Conservation (phyloP, 768 basidiomycete genomes). For the Phlebiopsis flavidoalba region DNA sequence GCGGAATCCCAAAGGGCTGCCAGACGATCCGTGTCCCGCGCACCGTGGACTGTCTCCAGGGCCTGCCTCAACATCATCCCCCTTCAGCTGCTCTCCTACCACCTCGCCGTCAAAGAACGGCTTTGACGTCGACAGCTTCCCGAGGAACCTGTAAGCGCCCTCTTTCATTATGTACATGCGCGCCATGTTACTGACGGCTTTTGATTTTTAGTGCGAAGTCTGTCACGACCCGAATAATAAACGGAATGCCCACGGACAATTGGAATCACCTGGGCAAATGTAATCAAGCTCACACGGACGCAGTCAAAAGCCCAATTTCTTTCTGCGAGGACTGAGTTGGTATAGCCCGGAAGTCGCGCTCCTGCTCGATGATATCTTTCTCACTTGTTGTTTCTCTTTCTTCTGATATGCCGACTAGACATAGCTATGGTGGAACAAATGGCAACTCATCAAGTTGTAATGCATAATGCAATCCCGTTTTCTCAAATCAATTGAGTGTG, state of each 20-base stretch:
- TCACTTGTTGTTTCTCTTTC: background rate
- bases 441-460: conserved; percentile 1
- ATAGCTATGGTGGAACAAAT: conserved; percentile 1
- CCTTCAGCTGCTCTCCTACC: conserved; percentile 92
- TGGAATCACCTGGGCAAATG: background rate
- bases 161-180: background rate
- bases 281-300: background rate
- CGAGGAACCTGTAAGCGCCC: conserved; percentile 81
- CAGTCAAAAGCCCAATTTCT: background rate
- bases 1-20: conserved; percentile 62
- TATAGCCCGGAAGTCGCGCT: background rate
- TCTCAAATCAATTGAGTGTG: no score
- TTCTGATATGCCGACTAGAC: background rate
- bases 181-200: background rate
- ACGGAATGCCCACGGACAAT: background rate
- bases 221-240: conserved; percentile 13
- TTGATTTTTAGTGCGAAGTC: conserved; percentile 6
- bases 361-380: background rate
- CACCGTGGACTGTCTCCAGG: conserved; percentile 94
- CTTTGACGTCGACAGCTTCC: conserved; percentile 98
- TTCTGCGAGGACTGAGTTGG: background rate
- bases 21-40: conserved; percentile 93
- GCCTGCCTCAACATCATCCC: conserved; percentile 95
- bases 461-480: background rate
- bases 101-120: conserved; percentile 94